A percentile compares a stretch with the other conserved stretches of the same genome.
These are phyloP conservation scores for Sclerotinia spermophila DNA, from an alignment of 2,329 filamentous ascomycete genomes.

Conservation along the genomic window DNA sequence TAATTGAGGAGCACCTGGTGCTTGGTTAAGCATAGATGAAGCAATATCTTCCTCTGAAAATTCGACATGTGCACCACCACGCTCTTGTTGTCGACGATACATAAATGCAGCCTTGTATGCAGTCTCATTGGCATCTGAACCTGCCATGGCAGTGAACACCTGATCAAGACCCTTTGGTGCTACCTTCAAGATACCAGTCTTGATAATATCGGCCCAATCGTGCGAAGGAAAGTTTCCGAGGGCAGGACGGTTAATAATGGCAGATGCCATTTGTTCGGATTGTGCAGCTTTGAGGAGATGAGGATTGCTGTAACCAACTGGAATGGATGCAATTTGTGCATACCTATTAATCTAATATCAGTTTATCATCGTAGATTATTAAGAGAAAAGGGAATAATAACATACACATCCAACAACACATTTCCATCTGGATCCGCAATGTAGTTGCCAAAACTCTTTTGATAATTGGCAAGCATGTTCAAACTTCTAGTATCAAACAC, in stretches of 20 bases:
- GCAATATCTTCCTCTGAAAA: conserved; percentile 67
- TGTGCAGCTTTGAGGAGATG: conserved; percentile 60
- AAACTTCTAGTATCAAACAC: conserved; percentile 52
- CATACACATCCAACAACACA: conserved; percentile 48
- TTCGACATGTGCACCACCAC: conserved; percentile 60
- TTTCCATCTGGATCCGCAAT: conserved; percentile 51
- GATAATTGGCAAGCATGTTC: conserved; percentile 52
- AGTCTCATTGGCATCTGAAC: conserved; percentile 79
- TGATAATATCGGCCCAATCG: conserved; percentile 69
- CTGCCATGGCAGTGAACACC: conserved; percentile 76
- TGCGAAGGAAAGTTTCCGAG: conserved; percentile 77
- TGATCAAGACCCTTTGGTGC: conserved; percentile 73
- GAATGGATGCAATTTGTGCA: conserved; percentile 80
- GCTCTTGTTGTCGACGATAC: conserved; percentile 69
- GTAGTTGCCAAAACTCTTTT: conserved; percentile 52
- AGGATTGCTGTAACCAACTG: conserved; percentile 78
- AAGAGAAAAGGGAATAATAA: conserved; percentile 11
- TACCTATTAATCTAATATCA: conserved; percentile 46
- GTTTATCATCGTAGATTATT: not conserved
- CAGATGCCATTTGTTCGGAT: conserved; percentile 67
- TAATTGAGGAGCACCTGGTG: conserved; percentile 69
- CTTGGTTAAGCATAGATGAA: conserved; percentile 67
- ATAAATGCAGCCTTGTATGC: conserved; percentile 87
- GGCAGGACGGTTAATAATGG: conserved; percentile 74
- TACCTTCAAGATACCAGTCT: conserved; percentile 66